Evolutionary conservation across 129 eudicot species (phyloP).

Genomic region (Centaurea solstitialis): DNA sequence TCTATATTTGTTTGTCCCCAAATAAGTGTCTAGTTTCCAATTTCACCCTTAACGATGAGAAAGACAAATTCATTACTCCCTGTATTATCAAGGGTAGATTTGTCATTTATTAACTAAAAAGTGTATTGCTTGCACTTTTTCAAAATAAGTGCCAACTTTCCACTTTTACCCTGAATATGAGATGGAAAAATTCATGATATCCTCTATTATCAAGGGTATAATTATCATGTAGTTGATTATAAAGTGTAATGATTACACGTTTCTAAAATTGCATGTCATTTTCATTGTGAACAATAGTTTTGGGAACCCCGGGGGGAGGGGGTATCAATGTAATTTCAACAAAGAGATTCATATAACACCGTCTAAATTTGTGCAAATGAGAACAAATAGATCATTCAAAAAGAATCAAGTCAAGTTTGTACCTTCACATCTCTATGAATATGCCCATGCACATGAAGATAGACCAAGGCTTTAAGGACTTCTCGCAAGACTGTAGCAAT

Average conservation of each 20-base stretch:
- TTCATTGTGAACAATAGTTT: neutral
- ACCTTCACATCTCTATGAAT: constrained; percentile 99
- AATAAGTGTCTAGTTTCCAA: neutral
- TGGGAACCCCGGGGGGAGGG: neutral
- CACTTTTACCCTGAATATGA: neutral
- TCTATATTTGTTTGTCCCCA: neutral
- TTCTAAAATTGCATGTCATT: neutral
- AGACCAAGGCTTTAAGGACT: constrained; percentile 90
- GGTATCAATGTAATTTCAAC: neutral
- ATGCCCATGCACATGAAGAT: constrained; percentile 93
- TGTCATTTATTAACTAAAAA: neutral
- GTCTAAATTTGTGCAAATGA: neutral
- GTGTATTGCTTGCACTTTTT: neutral
- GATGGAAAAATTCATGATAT: neutral
- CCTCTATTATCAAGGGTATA: neutral
- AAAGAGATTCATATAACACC: neutral
- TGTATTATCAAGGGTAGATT: neutral
- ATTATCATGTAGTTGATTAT: neutral
- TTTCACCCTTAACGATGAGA: neutral
- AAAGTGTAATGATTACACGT: neutral
- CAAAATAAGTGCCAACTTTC: neutral
- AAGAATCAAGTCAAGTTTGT: constrained; percentile 17
- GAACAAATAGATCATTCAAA: constrained; percentile 4
- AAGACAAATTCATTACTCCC: neutral
- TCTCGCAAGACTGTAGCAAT: constrained; percentile 90